Conservation (phyloP, 2,329 filamentous ascomycete genomes). For the Paecilomyces variotii region DNA sequence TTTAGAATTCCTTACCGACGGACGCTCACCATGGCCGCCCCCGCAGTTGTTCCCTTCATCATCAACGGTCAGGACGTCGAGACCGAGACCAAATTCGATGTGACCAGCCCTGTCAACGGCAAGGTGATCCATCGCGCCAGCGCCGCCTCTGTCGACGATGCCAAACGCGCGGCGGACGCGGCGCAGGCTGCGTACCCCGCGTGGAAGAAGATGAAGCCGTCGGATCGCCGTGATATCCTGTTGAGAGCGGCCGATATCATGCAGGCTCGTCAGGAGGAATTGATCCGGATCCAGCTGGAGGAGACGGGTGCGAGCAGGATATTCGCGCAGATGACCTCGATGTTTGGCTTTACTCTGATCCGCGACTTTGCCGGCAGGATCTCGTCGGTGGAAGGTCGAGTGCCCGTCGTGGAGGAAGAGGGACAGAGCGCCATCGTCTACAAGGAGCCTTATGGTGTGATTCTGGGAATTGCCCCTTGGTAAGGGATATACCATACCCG, state of each 20-base stretch:
- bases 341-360: constrained; percentile 29
- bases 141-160: constrained; percentile 49
- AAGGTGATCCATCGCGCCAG: constrained; percentile 48
- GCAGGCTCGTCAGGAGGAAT: constrained; percentile 52
- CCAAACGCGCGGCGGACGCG: constrained; percentile 48
- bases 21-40: neutral
- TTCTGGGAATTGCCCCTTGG: constrained; percentile 76
- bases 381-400: constrained; percentile 39
- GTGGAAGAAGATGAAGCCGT: constrained; percentile 59
- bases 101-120: constrained; percentile 49
- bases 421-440: constrained; percentile 56
- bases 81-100: constrained; percentile 35
- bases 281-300: constrained; percentile 51
- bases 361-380: constrained; percentile 47
- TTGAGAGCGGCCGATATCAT: constrained; percentile 28
- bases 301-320: constrained; percentile 47
- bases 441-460: constrained; percentile 71
- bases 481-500: constrained; percentile 28
- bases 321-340: constrained; percentile 29
- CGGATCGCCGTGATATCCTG: constrained; percentile 60
- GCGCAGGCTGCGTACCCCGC: constrained; percentile 60
- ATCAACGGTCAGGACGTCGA: constrained; percentile 37
- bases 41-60: constrained; percentile 29
- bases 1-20: neutral
- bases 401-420: constrained; percentile 42